Evolutionary conservation across 140 eudicot genomes (phyloP).

Genomic region (Ambrosia hybrid): DNA sequence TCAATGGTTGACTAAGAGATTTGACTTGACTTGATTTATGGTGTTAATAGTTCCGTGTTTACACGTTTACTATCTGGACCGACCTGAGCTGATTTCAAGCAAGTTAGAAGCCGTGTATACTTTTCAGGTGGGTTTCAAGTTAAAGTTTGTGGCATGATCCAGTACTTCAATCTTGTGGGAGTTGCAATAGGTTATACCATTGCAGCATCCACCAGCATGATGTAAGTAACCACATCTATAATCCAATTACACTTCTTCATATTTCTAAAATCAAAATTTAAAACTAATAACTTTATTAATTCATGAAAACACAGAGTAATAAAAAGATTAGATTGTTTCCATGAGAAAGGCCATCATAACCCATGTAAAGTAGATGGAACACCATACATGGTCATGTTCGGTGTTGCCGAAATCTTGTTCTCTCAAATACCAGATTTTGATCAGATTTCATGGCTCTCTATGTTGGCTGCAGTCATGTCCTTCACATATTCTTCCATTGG

Average conservation of each 20-base stretch:
- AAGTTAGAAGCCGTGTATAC: no score
- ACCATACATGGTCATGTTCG: constrained; percentile 90
- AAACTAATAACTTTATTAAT: background rate
- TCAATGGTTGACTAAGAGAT: no score
- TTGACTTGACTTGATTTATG: no score
- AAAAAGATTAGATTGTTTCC: constrained; percentile 75
- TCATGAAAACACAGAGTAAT: constrained; percentile 73
- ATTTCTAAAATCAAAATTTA: no score
- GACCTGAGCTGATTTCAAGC: no score
- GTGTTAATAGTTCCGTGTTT: no score
- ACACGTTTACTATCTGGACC: no score
- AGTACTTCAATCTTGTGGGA: constrained; percentile 86
- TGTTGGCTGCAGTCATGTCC: constrained; percentile 94
- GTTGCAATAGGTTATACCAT: constrained; percentile 95
- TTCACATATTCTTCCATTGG: constrained; percentile 92
- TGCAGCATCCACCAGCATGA: constrained; percentile 89
- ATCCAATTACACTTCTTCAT: no score
- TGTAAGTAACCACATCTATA: constrained; percentile 45
- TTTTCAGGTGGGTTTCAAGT: constrained; percentile 79
- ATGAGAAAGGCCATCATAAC: constrained; percentile 49
- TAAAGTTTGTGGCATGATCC: constrained; percentile 81
- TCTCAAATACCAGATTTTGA: constrained; percentile 96
- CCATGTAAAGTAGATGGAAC: constrained; percentile 67
- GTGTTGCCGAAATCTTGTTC: constrained; percentile 62
- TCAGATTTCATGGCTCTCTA: constrained; percentile 93